These are phyloP conservation scores for Coriolopsis trogii DNA, from an alignment of 1,284 basidiomycete genomes.

Conservation along the genomic window DNA sequence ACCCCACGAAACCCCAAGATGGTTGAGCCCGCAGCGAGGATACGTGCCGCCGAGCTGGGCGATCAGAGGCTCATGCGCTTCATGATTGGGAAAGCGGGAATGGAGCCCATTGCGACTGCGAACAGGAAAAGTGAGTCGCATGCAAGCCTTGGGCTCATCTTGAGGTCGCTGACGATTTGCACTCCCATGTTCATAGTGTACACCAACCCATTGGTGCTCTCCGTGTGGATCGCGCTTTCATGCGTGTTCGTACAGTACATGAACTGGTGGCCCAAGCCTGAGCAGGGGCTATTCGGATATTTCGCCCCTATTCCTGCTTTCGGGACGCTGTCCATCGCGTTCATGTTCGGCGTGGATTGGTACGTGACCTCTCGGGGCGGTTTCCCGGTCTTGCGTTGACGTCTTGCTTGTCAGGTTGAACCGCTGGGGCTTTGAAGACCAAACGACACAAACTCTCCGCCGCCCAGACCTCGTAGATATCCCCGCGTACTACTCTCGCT, in stretches of 20 bases:
- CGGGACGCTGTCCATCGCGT: conserved; percentile 61
- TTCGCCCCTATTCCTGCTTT: conserved; percentile 67
- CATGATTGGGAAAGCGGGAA: conserved; percentile 65
- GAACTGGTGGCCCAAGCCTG: conserved; percentile 63
- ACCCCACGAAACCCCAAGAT: conserved; percentile 12
- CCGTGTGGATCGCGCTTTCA: conserved; percentile 63
- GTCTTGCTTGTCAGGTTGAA: conserved; percentile 55
- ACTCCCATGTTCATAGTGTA: conserved; percentile 59
- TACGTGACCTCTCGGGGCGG: conserved; percentile 34
- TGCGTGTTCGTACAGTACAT: conserved; percentile 58
- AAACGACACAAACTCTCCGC: conserved; percentile 54
- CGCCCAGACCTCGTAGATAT: conserved; percentile 61
- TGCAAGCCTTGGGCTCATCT: neutral
- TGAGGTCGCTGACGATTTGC: conserved; percentile 1
- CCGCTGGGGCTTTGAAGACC: conserved; percentile 66
- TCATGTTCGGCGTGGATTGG: conserved; percentile 76
- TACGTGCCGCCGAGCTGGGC: conserved; percentile 51
- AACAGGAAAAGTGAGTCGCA: conserved; percentile 59
- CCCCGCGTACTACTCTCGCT: conserved; percentile 58
- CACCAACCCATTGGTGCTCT: conserved; percentile 58
- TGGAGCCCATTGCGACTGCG: conserved; percentile 73
- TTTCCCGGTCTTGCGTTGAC: neutral
- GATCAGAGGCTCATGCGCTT: conserved; percentile 68
- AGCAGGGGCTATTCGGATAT: conserved; percentile 50
- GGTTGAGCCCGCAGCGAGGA: conserved; percentile 43